Evolutionary conservation across 768 basidiomycete species (phyloP), one percentile per base, ranked within the genome.

Genomic region (Kwoniella dendrophila): DNA sequence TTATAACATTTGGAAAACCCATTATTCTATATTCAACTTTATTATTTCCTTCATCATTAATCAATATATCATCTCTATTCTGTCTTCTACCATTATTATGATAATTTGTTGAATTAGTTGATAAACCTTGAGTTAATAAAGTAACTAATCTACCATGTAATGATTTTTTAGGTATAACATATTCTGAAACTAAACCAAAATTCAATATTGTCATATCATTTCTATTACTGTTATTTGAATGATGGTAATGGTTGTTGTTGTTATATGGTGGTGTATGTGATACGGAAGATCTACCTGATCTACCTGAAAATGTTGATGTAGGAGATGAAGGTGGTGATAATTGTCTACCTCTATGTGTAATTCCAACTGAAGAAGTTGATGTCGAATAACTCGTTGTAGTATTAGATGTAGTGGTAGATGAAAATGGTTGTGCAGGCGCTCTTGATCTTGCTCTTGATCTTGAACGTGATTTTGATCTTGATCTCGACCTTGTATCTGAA

Each of bases 141-240:
- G 87, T 91, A 47, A 97, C 89, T 22, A 99, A 85, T 63, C 91
- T 85, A 18, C 91, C 91, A 69, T 91, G 95, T 12, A 98, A 82
- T 8, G 88, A 84, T 57, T 86, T 86, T 16, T 86, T 88, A 2
- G 96, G 95, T 55, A 99, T 94, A 29, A 98, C 87, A 82, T 92
- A 97, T 79, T 89, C 92, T 18, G 90, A 90, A 57, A 98, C 88
- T 68, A 92, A 88, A 54, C 87, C 86, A 72, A 98, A 96, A 73
- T 91, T 87, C 80, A 99, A 90, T 18, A 98, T 82, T 8, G 76
- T 70, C 14, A 81, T n/a, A n/a, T n/a, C n/a, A n/a, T n/a, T n/a
- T n/a, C n/a, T n/a, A n/a, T n/a, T n/a, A n/a, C n/a, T n/a, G n/a
- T n/a, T n/a, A n/a, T n/a, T n/a, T n/a, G n/a, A n/a, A n/a, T n/a